These are phyloP conservation scores for Hansenula lynferdii DNA, from an alignment of 1,139 yeast genomes.

Conservation along the genomic window DNA sequence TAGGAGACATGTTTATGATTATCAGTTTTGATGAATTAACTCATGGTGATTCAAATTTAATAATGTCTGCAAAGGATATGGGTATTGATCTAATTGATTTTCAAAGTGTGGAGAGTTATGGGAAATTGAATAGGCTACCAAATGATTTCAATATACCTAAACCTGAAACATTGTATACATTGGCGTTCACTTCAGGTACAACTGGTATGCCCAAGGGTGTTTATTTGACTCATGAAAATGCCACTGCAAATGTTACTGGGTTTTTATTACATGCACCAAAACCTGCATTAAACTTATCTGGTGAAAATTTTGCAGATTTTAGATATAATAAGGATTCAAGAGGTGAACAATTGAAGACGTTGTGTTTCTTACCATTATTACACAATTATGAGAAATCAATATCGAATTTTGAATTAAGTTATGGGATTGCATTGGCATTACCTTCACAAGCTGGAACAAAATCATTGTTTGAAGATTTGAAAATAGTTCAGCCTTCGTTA, in stretches of 20 bases:
- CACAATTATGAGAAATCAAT: conserved; percentile 39
- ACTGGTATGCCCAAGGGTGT: conserved; percentile 53
- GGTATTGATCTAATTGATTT: conserved; percentile 28
- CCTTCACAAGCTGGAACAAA: conserved; percentile 26
- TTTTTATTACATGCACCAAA: conserved; percentile 22
- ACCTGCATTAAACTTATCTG: conserved; percentile 17
- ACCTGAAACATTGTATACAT: conserved; percentile 39
- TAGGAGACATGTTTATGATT: conserved; percentile 18
- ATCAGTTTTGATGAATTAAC: conserved; percentile 35
- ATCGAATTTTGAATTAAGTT: conserved; percentile 18
- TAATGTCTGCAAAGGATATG: conserved; percentile 5
- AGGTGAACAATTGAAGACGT: conserved; percentile 16
- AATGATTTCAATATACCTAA: conserved; percentile 32
- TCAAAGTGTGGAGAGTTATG: conserved; percentile 34
- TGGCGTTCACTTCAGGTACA: conserved; percentile 52
- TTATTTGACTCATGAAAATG: conserved; percentile 37
- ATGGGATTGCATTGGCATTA: conserved; percentile 26
- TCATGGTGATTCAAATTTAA: conserved; percentile 11
- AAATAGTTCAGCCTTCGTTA: conserved; percentile 35
- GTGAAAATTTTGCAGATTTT: conserved; percentile 9
- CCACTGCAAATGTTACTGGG: conserved; percentile 35
- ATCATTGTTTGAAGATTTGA: conserved; percentile 37
- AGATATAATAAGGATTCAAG: conserved; percentile 13
- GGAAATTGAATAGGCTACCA: conserved; percentile 30
- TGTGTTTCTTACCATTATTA: conserved; percentile 40